Evolutionary conservation across 345 rosid genomes (phyloP), one percentile per base, ranked within the genome.

Genomic region (Salix caprea): DNA sequence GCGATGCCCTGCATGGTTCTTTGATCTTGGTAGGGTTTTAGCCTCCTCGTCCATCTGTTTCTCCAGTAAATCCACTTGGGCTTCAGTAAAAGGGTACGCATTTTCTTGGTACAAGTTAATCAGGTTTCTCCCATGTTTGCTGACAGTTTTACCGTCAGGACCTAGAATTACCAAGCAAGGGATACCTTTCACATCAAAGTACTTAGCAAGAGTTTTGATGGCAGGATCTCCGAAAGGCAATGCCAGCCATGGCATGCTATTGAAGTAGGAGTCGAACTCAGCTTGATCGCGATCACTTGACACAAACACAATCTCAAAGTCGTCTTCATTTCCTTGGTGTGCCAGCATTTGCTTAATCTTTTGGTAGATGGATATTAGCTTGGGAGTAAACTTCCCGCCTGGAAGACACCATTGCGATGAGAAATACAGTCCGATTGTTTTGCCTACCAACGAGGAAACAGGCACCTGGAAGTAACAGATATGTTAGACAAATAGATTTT

Each of bases 401-500:
- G 93, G 93, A 18, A 81, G 70, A 70, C 93, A 84, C 93, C 93
- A 88, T n/a, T 85, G 78, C 1, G 88, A 87, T 1, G 93, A 88
- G 83, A 90, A 86, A 76, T 84, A 85, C 16, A 90, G 80, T 26
- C 93, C 93, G 24, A 87, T 40, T 4, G 90, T 87, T 80, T 85
- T 87, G 9, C 90, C 91, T 7, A 77, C 77, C 79, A 90, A 67
- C 12, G 87, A 84, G 24, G 84, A 76, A 69, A 90, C 82, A 1
- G 84, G 72, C 16, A 87, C 87, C 93, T 90, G 83, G 84, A 77
- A 62, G 18, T 2, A 16, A 44, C 34, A 56, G 6, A n/a, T 0
- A 46, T 36, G 40, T 66, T 37, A 36, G 21, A 21, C 37, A 65
- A 14, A 16, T 1, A 16, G 69, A 18, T 36, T 34, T 19, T 65